Base-by-base conservation (phyloP, 495 filamentous ascomycete species). In the Friedmanniomyces endolithicus region DNA sequence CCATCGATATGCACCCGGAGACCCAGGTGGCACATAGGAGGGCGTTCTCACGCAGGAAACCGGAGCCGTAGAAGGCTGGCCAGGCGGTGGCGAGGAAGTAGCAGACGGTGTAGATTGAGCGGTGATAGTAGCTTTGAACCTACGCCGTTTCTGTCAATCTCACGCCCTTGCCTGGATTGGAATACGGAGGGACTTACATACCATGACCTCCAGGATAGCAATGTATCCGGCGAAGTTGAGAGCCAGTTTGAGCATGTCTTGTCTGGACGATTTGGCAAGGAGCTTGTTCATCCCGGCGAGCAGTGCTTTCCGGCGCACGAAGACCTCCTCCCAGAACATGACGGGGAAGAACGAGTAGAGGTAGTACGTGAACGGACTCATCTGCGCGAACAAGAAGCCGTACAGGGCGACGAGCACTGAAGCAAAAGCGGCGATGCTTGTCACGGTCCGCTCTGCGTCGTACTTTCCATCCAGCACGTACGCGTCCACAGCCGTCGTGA, bases 281-380 rank as follows among this genome's bases (percentile, higher is more conserved):
- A 97, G 66, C 47, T 78, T 76, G 56, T 76, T 75, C 40, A 77
- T 76, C 9, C 89, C 92, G 56, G 82, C 75, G 44, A 68, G 58
- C 41, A 96, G 63, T 50, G 87, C 81, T 48, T 77, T 75, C 44
- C 89, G 74, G 9, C 88, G 79, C 2, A 86, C 87, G 65, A 85
- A 88, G 0, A 97, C 88, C 62, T 95, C 94, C 65, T 96, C 90
- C 92, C 94, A 99, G 74, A 99, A 96, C 44, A 83, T 79, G 1
- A 92, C 80, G 0, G 94, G 90, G 67, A 97, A 99, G 59, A 90
- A 75, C 6, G 80, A 89, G 65, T 97, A 99, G 23, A 83, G 83
- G 61, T 97, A 97, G 66, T 97, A 99, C 6, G 86, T 86, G 59
- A 77, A 74, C 0, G 90, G 82, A 1, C 88, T 90, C 29, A 79